These are phyloP conservation scores for Phialophora macrospora DNA, from an alignment of 2,329 filamentous ascomycete species.

Conservation along the genomic window DNA sequence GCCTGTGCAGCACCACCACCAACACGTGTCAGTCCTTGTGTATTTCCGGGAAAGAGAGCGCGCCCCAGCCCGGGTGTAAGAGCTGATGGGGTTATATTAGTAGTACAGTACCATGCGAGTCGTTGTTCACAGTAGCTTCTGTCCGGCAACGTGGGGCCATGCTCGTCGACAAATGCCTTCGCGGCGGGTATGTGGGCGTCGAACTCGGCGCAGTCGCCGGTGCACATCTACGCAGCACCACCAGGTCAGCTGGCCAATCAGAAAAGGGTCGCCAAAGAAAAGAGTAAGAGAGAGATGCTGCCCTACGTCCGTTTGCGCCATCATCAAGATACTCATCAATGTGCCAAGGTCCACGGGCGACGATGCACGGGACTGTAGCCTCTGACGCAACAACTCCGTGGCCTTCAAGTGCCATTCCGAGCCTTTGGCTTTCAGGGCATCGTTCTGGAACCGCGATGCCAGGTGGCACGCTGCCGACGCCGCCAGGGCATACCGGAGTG, in stretches of 20 bases:
- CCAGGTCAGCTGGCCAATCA: no score
- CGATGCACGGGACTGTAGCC: conserved; percentile 8
- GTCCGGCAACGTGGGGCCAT: conserved; percentile 13
- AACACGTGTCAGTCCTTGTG: no score
- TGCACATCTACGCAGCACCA: conserved; percentile 7
- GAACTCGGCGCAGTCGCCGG: conserved; percentile 18
- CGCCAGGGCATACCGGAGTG: conserved; percentile 20
- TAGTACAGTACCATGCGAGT: conserved; percentile 16
- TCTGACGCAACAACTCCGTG: conserved; percentile 19
- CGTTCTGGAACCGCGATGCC: conserved; percentile 12
- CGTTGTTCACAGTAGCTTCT: conserved; percentile 20
- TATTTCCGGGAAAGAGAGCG: no score
- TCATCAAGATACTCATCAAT: conserved; percentile 14
- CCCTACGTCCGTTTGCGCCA: conserved; percentile 18
- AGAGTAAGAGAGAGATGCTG: neutral
- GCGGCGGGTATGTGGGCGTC: conserved; percentile 18
- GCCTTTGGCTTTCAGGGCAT: conserved; percentile 13
- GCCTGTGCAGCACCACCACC: neutral
- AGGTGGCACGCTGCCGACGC: conserved; percentile 17
- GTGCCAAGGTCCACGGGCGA: conserved; percentile 14
- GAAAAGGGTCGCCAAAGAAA: no score
- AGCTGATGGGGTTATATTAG: no score
- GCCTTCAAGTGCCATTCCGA: conserved; percentile 17
- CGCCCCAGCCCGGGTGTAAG: no score
- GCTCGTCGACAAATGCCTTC: conserved; percentile 16